Percentiles rank a stretch among this genome's conserved stretches.
phyloP scores from a whole-genome alignment of 208 protist genomes.

The Borovskyia barvae region DNA sequence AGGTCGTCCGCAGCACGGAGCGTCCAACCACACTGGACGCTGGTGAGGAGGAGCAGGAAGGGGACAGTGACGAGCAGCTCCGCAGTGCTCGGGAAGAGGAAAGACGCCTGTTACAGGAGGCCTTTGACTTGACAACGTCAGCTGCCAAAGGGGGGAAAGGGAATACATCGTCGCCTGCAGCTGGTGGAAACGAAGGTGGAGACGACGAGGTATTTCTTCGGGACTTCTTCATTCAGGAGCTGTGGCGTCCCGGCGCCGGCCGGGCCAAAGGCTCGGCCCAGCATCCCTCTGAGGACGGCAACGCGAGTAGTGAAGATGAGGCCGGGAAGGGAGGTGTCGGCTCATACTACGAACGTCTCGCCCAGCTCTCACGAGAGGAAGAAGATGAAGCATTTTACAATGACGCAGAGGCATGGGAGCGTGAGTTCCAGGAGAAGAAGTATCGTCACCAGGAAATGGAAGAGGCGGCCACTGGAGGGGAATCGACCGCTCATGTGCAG shows the following conservation, averaged over 20 bases:
- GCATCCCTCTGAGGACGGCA: neutral
- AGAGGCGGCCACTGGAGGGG: conserved; percentile 42
- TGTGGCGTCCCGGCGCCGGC: conserved; percentile 43
- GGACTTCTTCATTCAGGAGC: conserved; percentile 75
- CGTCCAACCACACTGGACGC: neutral
- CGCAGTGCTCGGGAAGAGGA: conserved; percentile 12
- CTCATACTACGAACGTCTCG: conserved; percentile 45
- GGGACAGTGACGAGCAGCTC: neutral
- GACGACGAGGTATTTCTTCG: conserved; percentile 58
- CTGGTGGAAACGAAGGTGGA: neutral
- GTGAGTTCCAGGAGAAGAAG: conserved; percentile 79
- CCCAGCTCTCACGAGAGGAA: conserved; percentile 71
- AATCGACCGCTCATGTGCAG: conserved; percentile 48
- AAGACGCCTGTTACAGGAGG: conserved; percentile 21
- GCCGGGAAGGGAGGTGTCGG: conserved; percentile 26
- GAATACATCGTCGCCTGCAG: neutral
- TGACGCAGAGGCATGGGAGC: conserved; percentile 82
- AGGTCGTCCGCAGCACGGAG: conserved; percentile 22
- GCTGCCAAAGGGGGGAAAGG: neutral
- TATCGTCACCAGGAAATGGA: conserved; percentile 84
- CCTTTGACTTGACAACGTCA: conserved; percentile 16
- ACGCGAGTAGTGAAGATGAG: conserved; percentile 22
- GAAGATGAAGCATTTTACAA: conserved; percentile 85
- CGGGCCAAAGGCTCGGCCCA: conserved; percentile 1
- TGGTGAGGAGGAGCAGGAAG: conserved; percentile 12